Conservation (phyloP, 768 basidiomycete species). For the Tylopilus felleus region DNA sequence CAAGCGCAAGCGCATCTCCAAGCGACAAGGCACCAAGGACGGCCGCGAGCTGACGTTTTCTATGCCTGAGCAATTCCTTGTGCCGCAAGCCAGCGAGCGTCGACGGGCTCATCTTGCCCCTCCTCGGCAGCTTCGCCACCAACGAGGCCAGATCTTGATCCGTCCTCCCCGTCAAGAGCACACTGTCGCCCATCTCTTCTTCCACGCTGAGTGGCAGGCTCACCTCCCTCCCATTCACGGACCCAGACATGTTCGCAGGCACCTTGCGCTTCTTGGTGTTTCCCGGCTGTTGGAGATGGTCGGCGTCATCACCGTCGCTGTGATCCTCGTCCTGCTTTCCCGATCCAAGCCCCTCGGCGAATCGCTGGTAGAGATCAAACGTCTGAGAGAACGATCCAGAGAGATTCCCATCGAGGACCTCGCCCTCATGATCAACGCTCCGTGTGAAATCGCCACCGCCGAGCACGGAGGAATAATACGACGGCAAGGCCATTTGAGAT, state of each 20-base stretch:
- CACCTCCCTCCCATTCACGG: conserved; percentile 41
- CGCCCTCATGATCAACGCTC: conserved; percentile 23
- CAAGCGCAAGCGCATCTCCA: conserved; percentile 69
- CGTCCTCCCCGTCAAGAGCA: conserved; percentile 24
- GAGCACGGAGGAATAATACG: conserved; percentile 59
- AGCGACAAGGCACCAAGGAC: conserved; percentile 65
- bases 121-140: conserved; percentile 22
- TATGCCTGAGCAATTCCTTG: conserved; percentile 66
- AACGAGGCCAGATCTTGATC: conserved; percentile 27
- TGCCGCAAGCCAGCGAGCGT: conserved; percentile 69
- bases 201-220: conserved; percentile 42
- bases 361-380: conserved; percentile 29
- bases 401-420: conserved; percentile 15
- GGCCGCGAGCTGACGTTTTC: conserved; percentile 68
- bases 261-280: conserved; percentile 91
- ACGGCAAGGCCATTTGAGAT: conserved; percentile 57
- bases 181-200: conserved; percentile 37
- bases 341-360: conserved; percentile 24
- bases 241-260: conserved; percentile 54
- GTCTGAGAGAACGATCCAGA: conserved; percentile 22
- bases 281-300: conserved; percentile 71
- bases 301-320: conserved; percentile 59
- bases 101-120: conserved; percentile 52
- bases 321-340: conserved; percentile 48
- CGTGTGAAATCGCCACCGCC: conserved; percentile 40